A percentile compares a stretch with the other conserved stretches of the same genome.
Conservation (phyloP, 306 rosid species). For the Gillenia trifoliata region DNA sequence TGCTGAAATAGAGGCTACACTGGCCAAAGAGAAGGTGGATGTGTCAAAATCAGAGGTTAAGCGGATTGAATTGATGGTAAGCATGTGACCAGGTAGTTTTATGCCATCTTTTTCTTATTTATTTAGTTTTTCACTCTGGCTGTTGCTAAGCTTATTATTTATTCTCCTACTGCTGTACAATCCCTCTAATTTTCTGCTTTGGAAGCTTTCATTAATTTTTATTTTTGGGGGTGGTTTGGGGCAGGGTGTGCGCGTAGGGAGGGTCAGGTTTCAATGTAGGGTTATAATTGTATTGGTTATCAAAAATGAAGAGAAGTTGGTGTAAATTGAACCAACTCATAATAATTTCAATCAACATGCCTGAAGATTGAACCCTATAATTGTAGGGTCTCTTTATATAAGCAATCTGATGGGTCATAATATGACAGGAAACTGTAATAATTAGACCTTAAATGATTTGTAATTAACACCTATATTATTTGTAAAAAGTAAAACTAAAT, state of each 20-base stretch:
- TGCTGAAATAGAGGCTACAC: slow-evolving; percentile 64
- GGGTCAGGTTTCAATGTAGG: not conserved
- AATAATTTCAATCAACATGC: not conserved
- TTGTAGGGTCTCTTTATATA: not conserved
- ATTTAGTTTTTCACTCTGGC: not conserved
- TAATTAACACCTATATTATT: not conserved
- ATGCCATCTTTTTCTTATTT: not conserved
- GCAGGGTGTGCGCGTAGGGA: too few species aligned
- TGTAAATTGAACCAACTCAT: not conserved
- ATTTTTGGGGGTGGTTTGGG: not conserved
- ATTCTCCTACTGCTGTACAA: not conserved
- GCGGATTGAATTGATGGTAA: slow-evolving; percentile 59
- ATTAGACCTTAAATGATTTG: not conserved
- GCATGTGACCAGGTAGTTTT: slow-evolving; percentile 10
- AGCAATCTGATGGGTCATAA: not conserved
- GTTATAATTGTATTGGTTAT: not conserved
- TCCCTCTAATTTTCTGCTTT: not conserved
- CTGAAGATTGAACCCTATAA: not conserved
- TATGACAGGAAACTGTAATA: not conserved
- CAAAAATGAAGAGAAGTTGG: not conserved
- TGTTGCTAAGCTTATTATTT: not conserved
- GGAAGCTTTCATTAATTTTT: not conserved
- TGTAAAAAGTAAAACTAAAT: not conserved
- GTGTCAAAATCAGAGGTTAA: slow-evolving; percentile 62
- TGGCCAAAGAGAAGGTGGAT: slow-evolving; percentile 65